Evolutionary conservation across 768 basidiomycete genomes (phyloP), one percentile per base, ranked within the genome.

Genomic region (Russula virescens): DNA sequence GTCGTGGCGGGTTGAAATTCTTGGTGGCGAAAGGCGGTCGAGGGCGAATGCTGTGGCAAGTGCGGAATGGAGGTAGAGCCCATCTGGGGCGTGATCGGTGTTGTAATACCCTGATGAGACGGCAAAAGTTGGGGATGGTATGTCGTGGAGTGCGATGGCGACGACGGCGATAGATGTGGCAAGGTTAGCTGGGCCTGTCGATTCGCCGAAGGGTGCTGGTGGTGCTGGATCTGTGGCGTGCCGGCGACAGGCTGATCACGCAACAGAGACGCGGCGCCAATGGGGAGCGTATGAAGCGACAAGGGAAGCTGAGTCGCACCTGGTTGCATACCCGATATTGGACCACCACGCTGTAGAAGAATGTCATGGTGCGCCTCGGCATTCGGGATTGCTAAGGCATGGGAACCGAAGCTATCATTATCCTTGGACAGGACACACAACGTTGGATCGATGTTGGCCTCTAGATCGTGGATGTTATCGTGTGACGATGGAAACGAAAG

Each of bases 361-460:
- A 25, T 34, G 6, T 45, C 42, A 4, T 52, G 31, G 21, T 45
- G 50, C 18, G 43, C 43, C 18, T 16, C 34, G 6, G 28, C 9
- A 3, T 45, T 45, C 16, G 40, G 42, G 11, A 28, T 42, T 52
- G 42, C 2, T 3, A 25, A 11, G 18, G 21, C 42, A 5, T 59
- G 58, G 25, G 48, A 38, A 25, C 13, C 8, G 19, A 58, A 35
- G n/a, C 26, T 6, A 31, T 45, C 50, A 42, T 35, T 6, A 31
- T 45, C 50, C 50, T 35, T 52, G 34, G 58, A 19, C 28, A 31
- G 25, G 40, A 45, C 28, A 18, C 57, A 45, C 31, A 63, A 11
- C 18, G 40, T 19, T 35, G 62, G 52, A 51, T 63, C 58, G 13
- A 60, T 55, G 34, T 60, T 55, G 40, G 46, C 19, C 42, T 63